Evolutionary conservation across 2,329 filamentous ascomycete species (phyloP).

Genomic region (Penicillium expansum): DNA sequence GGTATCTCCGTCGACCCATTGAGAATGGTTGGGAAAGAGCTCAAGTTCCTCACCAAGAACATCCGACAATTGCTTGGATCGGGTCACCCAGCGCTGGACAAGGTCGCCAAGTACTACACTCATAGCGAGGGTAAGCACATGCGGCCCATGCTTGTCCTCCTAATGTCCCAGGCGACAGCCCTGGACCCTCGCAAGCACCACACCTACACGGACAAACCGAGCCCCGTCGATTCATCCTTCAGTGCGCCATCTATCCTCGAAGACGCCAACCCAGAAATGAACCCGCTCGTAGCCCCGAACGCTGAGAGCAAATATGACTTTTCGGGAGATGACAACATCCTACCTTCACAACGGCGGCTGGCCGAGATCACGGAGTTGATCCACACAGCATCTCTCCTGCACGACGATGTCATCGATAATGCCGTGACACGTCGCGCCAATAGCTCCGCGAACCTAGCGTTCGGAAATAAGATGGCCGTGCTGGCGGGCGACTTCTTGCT

Average conservation of each 20-base stretch:
- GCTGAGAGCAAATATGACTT: constrained; percentile 37
- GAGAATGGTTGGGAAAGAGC: constrained; percentile 87
- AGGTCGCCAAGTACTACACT: constrained; percentile 97
- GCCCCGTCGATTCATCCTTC: constrained; percentile 59
- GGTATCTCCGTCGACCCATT: constrained; percentile 81
- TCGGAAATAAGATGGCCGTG: constrained; percentile 99
- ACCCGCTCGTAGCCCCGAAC: constrained; percentile 53
- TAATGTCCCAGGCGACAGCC: constrained; percentile 95
- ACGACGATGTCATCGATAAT: constrained; percentile 98
- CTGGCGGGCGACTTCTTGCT: constrained; percentile 95
- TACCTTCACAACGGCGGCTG: constrained; percentile 87
- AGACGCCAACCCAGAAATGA: constrained; percentile 73
- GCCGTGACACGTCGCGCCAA: constrained; percentile 78
- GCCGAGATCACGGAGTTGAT: constrained; percentile 98
- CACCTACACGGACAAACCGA: constrained; percentile 32
- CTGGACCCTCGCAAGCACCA: constrained; percentile 64
- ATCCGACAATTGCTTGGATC: constrained; percentile 91
- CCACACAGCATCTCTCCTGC: constrained; percentile 91
- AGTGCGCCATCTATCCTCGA: constrained; percentile 63
- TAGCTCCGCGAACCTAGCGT: constrained; percentile 87
- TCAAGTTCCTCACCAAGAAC: constrained; percentile 93
- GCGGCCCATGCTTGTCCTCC: constrained; percentile 85
- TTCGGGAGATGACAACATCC: constrained; percentile 59
- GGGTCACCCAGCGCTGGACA: constrained; percentile 89
- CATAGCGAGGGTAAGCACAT: constrained; percentile 96